These are phyloP conservation scores for Pseudocercospora fuligena DNA, from an alignment of 2,329 filamentous ascomycete genomes.

Conservation along the genomic window DNA sequence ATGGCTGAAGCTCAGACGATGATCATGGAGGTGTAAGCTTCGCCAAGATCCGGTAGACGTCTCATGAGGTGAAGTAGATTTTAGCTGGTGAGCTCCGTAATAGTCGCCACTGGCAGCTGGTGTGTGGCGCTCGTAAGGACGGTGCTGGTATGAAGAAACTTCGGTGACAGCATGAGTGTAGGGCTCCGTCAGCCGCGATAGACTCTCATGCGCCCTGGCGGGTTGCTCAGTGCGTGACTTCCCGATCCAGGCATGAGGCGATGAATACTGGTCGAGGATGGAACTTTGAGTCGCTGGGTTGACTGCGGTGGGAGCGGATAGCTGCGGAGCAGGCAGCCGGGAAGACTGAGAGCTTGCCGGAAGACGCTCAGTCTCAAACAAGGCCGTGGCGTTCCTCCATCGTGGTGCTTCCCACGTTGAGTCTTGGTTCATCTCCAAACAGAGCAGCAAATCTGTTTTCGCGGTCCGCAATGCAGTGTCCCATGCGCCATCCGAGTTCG, in stretches of 20 bases:
- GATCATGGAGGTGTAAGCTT: constrained; percentile 29
- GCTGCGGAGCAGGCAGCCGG: constrained; percentile 25
- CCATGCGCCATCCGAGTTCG: constrained; percentile 11
- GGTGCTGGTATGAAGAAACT: constrained; percentile 17
- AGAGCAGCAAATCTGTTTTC: constrained; percentile 12
- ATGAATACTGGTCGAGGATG: constrained; percentile 18
- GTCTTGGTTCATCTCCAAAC: constrained; percentile 18
- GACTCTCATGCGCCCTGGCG: constrained; percentile 3
- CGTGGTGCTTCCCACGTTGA: constrained; percentile 17
- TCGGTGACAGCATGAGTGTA: constrained; percentile 17
- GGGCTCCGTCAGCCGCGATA: constrained; percentile 11
- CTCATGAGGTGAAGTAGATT: constrained; percentile 26
- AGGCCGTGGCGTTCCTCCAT: constrained; percentile 17
- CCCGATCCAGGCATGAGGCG: constrained; percentile 21
- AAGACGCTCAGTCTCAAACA: constrained; percentile 6
- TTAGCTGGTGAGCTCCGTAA: constrained; percentile 19
- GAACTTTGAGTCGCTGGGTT: constrained; percentile 24
- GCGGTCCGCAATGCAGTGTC: background rate
- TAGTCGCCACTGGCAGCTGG: constrained; percentile 24
- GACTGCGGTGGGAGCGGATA: constrained; percentile 27
- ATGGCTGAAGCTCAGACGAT: constrained; percentile 24
- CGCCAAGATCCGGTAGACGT: constrained; percentile 28
- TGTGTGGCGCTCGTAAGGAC: constrained; percentile 25
- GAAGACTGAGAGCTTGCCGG: constrained; percentile 16
- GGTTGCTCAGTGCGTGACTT: constrained; percentile 21